A percentile compares a stretch with the other conserved stretches of the same genome.
These are phyloP conservation scores for Castanopsis chinensis DNA, from an alignment of 306 rosid species.

Conservation along the genomic window DNA sequence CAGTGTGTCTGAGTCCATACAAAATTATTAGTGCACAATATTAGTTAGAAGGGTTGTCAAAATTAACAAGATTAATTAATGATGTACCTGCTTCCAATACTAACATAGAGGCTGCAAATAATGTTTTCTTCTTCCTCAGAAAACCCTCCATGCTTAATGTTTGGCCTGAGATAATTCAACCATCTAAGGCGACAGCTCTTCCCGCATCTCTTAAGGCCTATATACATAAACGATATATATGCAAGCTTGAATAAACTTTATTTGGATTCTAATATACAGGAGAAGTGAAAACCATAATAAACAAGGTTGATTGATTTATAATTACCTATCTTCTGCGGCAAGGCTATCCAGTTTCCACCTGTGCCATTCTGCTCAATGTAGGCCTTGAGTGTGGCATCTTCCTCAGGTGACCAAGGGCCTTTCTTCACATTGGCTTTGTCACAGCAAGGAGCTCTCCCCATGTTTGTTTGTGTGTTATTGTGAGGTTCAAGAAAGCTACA, in stretches of 20 bases:
- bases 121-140: slow-evolving; percentile 95
- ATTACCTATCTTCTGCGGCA: slow-evolving; percentile 91
- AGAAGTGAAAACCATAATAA: neutral
- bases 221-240: neutral
- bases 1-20: neutral
- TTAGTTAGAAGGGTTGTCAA: neutral
- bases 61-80: neutral
- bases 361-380: slow-evolving; percentile 83
- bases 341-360: slow-evolving; percentile 96
- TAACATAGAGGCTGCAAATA: slow-evolving; percentile 82
- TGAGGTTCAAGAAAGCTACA: slow-evolving; percentile 29
- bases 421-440: slow-evolving; percentile 98
- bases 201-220: slow-evolving; percentile 94
- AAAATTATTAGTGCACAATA: neutral
- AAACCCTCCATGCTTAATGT: slow-evolving; percentile 89
- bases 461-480: slow-evolving; percentile 20
- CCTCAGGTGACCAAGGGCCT: slow-evolving; percentile 99
- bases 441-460: slow-evolving; percentile 99
- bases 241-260: neutral
- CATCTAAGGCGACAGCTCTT: slow-evolving; percentile 96
- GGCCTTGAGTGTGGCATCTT: slow-evolving; percentile 89
- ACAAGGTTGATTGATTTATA: neutral
- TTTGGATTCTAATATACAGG: neutral
- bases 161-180: slow-evolving; percentile 94
- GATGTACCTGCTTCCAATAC: slow-evolving; percentile 89